Evolutionary conservation across 495 filamentous ascomycete genomes (phyloP).

Genomic region (Aspergillus wentii): DNA sequence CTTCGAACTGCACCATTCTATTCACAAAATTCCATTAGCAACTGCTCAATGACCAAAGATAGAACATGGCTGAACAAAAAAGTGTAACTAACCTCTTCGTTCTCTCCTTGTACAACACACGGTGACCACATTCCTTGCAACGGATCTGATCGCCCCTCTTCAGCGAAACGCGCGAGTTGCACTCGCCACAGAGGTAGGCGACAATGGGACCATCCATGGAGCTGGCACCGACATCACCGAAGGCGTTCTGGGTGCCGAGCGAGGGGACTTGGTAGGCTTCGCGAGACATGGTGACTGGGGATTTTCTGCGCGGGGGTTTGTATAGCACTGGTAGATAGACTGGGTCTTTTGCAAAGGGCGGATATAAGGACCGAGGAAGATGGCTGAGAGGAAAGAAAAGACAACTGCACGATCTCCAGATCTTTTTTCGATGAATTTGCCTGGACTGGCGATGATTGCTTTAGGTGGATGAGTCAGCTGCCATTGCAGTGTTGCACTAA

Average conservation of each 20-base stretch:
- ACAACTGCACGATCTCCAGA: too few species aligned
- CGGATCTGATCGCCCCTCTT: constrained; percentile 84
- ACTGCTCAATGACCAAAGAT: neutral
- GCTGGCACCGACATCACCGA: constrained; percentile 27
- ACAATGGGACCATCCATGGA: constrained; percentile 48
- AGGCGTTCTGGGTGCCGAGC: constrained; percentile 32
- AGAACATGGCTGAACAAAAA: constrained; percentile 9
- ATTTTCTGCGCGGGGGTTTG: too few species aligned
- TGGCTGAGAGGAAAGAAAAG: too few species aligned
- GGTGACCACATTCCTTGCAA: constrained; percentile 93
- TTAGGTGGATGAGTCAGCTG: too few species aligned
- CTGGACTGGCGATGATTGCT: too few species aligned
- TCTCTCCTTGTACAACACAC: constrained; percentile 95
- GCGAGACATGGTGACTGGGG: constrained; percentile 34
- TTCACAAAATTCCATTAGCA: constrained; percentile 9
- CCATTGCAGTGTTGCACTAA: too few species aligned
- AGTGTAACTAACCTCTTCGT: constrained; percentile 76
- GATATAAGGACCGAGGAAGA: too few species aligned
- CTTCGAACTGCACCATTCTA: constrained; percentile 98
- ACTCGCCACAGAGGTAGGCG: constrained; percentile 91
- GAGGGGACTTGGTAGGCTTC: constrained; percentile 47
- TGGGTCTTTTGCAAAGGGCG: too few species aligned
- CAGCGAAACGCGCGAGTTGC: constrained; percentile 73
- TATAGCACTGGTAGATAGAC: too few species aligned
- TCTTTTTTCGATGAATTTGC: too few species aligned